A percentile compares a stretch with the other conserved stretches of the same genome.
Conservation (phyloP, 2,329 filamentous ascomycete species). For the Paecilomyces dactylethromorphus region DNA sequence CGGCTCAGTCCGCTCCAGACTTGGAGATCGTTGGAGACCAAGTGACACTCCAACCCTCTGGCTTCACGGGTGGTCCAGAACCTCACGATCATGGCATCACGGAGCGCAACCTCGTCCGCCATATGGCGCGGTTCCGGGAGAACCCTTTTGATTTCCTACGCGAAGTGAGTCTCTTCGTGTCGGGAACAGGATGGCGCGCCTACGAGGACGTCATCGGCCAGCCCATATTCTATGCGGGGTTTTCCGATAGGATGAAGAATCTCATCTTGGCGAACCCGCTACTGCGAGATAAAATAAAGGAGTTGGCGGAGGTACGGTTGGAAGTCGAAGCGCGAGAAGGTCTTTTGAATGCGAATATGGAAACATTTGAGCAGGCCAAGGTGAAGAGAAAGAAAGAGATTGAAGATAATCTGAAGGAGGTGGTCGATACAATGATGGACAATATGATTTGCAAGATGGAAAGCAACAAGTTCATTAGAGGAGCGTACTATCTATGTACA, state of each 20-base stretch:
- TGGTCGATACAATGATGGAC: conserved; percentile 81
- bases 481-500: conserved; percentile 82
- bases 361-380: conserved; percentile 22
- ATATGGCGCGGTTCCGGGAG: conserved; percentile 80
- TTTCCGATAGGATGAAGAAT: conserved; percentile 81
- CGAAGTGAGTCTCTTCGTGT: conserved; percentile 88
- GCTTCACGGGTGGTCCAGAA: conserved; percentile 42
- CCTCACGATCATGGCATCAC: conserved; percentile 41
- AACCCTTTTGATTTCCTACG: conserved; percentile 73
- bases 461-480: conserved; percentile 82
- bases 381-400: conserved; percentile 49
- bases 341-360: conserved; percentile 44
- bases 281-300: conserved; percentile 65
- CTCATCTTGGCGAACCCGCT: conserved; percentile 69
- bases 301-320: conserved; percentile 69
- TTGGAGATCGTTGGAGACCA: conserved; percentile 69
- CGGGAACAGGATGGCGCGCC: conserved; percentile 88
- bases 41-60: conserved; percentile 68
- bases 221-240: conserved; percentile 87
- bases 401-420: conserved; percentile 66
- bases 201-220: conserved; percentile 89
- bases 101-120: conserved; percentile 49
- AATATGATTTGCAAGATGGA: conserved; percentile 99
- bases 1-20: conserved; percentile 57
- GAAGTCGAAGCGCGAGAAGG: conserved; percentile 72